phyloP scores from a whole-genome alignment of 306 rosid species.

The Sechiopsis laciniata region DNA sequence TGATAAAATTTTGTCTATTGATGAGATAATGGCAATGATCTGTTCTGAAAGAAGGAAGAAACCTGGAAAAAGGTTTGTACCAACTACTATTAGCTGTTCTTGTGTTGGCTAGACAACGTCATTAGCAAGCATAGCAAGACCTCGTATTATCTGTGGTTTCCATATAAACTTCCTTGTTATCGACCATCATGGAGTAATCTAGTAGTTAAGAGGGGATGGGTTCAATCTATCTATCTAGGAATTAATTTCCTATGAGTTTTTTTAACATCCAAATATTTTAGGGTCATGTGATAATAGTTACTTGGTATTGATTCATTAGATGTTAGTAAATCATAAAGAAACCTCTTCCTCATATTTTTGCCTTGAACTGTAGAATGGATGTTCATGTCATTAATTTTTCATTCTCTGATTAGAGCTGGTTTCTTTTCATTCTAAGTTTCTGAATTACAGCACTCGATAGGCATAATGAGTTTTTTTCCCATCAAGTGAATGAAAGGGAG shows the following conservation, averaged over 20 bases:
- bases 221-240: no score
- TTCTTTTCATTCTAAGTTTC: background rate
- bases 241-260: no score
- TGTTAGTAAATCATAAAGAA: background rate
- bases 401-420: background rate
- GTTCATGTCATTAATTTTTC: background rate
- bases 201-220: no score
- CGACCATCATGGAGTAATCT: no score
- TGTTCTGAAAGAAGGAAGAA: conserved; percentile 34
- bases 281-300: no score
- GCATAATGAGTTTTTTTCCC: no score
- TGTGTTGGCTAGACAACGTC: background rate
- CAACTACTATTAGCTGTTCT: conserved; percentile 17
- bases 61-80: conserved; percentile 23
- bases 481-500: no score
- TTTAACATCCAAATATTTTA: no score
- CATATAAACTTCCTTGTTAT: background rate
- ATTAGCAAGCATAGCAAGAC: background rate
- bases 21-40: conserved; percentile 40
- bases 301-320: background rate
- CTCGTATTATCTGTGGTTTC: background rate
- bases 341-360: background rate
- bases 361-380: background rate
- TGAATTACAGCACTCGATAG: background rate
- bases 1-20: conserved; percentile 34